A percentile compares a stretch with the other conserved stretches of the same genome.
phyloP scores from a whole-genome alignment of 2,329 filamentous ascomycete species.

The Zasmidium cellare region DNA sequence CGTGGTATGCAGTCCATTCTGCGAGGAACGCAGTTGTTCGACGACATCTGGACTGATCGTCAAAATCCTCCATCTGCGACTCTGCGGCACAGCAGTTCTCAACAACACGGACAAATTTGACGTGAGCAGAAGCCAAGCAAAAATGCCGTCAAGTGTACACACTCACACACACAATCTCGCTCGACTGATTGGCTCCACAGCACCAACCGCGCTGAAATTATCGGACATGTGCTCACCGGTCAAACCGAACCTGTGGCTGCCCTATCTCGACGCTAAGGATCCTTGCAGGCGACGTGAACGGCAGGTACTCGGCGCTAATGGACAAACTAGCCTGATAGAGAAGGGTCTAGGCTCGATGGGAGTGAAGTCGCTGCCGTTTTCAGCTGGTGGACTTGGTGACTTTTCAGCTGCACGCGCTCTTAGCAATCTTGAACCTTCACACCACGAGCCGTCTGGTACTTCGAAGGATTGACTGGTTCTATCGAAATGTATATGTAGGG shows the following conservation, averaged over 20 bases:
- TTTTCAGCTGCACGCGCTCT: no score
- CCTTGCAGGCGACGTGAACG: not conserved
- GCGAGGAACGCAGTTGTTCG: not conserved
- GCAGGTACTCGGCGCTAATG: not conserved
- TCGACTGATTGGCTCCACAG: not conserved
- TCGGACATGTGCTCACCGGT: not conserved
- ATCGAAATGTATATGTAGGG: not conserved
- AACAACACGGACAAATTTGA: not conserved
- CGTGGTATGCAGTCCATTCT: not conserved
- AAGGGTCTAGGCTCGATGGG: not conserved
- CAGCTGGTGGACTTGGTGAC: not conserved
- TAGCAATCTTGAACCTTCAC: no score
- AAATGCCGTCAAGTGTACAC: no score
- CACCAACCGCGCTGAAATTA: not conserved
- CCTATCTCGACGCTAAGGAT: not conserved
- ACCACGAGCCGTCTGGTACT: not conserved
- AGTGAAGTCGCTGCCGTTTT: not conserved
- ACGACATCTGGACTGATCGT: no score
- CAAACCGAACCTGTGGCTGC: not conserved
- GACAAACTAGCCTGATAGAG: not conserved
- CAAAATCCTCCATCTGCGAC: not conserved
- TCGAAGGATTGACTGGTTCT: not conserved
- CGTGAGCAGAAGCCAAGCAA: not conserved
- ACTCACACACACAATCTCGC: not conserved
- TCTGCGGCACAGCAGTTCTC: not conserved